These are phyloP conservation scores for Chalciporus chontae DNA, from an alignment of 768 basidiomycete species.

Conservation along the genomic window DNA sequence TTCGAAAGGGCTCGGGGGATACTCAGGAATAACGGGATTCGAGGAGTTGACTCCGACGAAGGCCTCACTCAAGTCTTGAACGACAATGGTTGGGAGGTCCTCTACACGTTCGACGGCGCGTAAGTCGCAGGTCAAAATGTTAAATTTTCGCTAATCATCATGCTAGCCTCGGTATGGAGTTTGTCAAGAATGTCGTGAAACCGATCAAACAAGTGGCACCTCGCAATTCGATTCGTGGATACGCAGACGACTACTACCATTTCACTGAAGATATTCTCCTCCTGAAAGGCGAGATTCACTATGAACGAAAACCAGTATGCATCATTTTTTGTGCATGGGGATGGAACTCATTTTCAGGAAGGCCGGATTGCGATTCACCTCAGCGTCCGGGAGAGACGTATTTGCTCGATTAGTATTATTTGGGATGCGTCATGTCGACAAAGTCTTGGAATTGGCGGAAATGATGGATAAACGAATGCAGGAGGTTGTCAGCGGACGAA, in stretches of 20 bases:
- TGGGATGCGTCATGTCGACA: conserved; percentile 27
- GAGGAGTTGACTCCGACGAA: conserved; percentile 23
- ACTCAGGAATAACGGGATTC: conserved; percentile 14
- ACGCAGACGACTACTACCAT: conserved; percentile 36
- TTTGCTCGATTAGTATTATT: conserved; percentile 33
- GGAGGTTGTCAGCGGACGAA: conserved; percentile 26
- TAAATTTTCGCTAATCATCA: conserved; percentile 7
- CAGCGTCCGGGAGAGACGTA: conserved; percentile 27
- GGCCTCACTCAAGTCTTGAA: conserved; percentile 27
- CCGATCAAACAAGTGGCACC: conserved; percentile 37
- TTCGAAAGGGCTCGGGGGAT: conserved; percentile 23
- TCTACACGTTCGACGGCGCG: conserved; percentile 40
- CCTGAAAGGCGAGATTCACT: conserved; percentile 40
- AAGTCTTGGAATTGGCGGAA: conserved; percentile 27
- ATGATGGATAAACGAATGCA: conserved; percentile 33
- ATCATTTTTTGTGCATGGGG: background rate
- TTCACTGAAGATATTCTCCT: conserved; percentile 36
- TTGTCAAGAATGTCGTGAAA: conserved; percentile 38
- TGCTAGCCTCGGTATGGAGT: conserved; percentile 41
- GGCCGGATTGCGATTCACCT: conserved; percentile 34
- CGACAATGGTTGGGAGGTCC: conserved; percentile 34
- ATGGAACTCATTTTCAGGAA: conserved; percentile 14
- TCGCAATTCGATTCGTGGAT: conserved; percentile 36
- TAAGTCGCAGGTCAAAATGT: conserved; percentile 19
- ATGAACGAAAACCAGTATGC: conserved; percentile 38